These are phyloP conservation scores for Excoecaria cochinchinensis DNA, from an alignment of 345 rosid species.

Conservation along the genomic window DNA sequence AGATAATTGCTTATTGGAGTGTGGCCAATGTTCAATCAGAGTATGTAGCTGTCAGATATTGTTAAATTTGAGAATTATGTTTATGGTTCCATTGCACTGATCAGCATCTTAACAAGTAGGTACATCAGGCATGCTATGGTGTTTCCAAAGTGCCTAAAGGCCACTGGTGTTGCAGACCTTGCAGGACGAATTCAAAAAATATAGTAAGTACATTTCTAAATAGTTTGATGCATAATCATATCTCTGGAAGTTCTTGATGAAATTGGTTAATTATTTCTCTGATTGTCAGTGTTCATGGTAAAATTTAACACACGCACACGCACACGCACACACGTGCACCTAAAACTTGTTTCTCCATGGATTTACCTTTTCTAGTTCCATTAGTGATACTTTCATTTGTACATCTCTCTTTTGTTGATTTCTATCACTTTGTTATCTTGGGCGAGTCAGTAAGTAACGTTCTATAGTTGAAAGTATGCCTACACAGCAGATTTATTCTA, in stretches of 20 bases:
- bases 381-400: too few relatives aligned
- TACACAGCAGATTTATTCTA: too few relatives aligned
- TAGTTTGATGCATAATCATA: background rate
- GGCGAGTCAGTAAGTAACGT: too few relatives aligned
- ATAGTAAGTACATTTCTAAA: slow-evolving; percentile 31
- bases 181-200: slow-evolving; percentile 39
- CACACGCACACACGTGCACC: too few relatives aligned
- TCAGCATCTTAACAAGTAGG: slow-evolving; percentile 26
- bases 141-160: slow-evolving; percentile 44
- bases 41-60: slow-evolving; percentile 25
- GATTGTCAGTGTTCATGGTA: background rate
- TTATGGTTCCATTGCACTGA: slow-evolving; percentile 5
- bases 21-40: slow-evolving; percentile 41
- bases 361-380: too few relatives aligned
- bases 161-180: slow-evolving; percentile 50
- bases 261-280: background rate
- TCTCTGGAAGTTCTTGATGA: background rate
- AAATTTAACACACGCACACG: background rate
- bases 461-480: too few relatives aligned
- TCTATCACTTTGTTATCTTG: too few relatives aligned
- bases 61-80: background rate
- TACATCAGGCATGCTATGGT: slow-evolving; percentile 61
- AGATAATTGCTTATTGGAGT: slow-evolving; percentile 40
- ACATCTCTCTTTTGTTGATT: too few relatives aligned
- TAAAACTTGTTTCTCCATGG: too few relatives aligned